Evolutionary conservation across 768 basidiomycete species (phyloP).

Genomic region (Suillus occidentalis): DNA sequence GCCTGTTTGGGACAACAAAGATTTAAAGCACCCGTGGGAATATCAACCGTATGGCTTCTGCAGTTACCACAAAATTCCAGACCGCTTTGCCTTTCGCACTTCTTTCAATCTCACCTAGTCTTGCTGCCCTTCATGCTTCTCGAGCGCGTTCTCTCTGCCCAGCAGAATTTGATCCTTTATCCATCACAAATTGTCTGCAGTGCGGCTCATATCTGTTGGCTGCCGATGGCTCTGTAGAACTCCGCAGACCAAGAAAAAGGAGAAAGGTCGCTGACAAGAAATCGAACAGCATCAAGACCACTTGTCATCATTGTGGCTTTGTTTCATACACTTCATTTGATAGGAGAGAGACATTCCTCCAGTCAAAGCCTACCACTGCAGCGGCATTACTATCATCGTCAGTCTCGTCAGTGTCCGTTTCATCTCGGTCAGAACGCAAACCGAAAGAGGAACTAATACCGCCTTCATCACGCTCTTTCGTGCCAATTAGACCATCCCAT

Average conservation of each 20-base stretch:
- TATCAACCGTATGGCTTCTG: slow-evolving; percentile 2
- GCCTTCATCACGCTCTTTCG: slow-evolving; percentile 5
- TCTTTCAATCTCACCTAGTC: slow-evolving; percentile 49
- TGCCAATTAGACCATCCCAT: slow-evolving; percentile 2
- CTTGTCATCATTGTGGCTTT: slow-evolving; percentile 24
- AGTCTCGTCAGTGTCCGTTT: neutral
- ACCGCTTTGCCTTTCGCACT: slow-evolving; percentile 49
- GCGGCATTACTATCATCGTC: neutral
- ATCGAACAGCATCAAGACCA: slow-evolving; percentile 11
- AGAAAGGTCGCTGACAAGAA: slow-evolving; percentile 17
- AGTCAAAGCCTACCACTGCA: slow-evolving; percentile 1
- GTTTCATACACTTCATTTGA: slow-evolving; percentile 6
- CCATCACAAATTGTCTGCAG: slow-evolving; percentile 42
- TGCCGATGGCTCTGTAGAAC: slow-evolving; percentile 38
- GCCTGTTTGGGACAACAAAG: slow-evolving; percentile 27
- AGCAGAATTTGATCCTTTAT: slow-evolving; percentile 22
- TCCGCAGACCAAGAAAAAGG: slow-evolving; percentile 33
- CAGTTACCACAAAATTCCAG: slow-evolving; percentile 44
- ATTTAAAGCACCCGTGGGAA: slow-evolving; percentile 9
- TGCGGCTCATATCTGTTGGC: slow-evolving; percentile 54
- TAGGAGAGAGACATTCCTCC: neutral
- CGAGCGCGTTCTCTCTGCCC: slow-evolving; percentile 36
- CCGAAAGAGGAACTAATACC: neutral
- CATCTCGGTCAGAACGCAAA: neutral
- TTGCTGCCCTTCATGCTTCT: slow-evolving; percentile 62